Evolutionary conservation across 2,329 filamentous ascomycete genomes (phyloP).

Genomic region (Paracoccidioides lutzii): DNA sequence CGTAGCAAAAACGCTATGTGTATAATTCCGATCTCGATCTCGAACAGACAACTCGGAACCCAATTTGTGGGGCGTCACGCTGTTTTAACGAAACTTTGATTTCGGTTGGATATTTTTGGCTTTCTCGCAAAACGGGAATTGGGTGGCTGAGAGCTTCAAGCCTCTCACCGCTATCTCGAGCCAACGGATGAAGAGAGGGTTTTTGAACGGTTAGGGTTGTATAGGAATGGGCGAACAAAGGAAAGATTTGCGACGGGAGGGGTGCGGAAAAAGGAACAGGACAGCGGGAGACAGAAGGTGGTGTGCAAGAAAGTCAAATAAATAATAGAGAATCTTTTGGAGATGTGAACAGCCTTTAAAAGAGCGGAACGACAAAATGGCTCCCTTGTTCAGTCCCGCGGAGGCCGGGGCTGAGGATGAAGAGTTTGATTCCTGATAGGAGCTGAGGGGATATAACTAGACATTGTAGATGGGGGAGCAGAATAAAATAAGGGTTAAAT

Average conservation of each 20-base stretch:
- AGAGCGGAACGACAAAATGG: constrained; percentile 3
- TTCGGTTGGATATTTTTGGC: too few species aligned
- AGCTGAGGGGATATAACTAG: constrained; percentile 20
- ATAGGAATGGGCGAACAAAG: too few species aligned
- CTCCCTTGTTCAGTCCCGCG: constrained; percentile 32
- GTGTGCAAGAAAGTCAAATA: too few species aligned
- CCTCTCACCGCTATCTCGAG: too few species aligned
- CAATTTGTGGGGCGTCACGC: too few species aligned
- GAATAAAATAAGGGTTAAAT: constrained; percentile 7
- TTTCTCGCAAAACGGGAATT: too few species aligned
- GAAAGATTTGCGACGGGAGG: too few species aligned
- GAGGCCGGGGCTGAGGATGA: constrained; percentile 26
- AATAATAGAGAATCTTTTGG: too few species aligned
- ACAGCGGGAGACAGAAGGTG: not conserved
- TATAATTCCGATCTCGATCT: constrained; percentile 12
- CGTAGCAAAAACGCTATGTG: not conserved
- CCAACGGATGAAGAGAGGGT: too few species aligned
- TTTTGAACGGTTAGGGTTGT: too few species aligned
- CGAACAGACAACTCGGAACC: constrained; percentile 11
- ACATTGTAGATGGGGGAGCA: constrained; percentile 24
- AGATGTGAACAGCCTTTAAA: not conserved
- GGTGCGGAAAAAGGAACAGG: not conserved
- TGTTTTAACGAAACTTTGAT: too few species aligned
- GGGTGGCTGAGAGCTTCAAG: too few species aligned
- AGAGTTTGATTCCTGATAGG: constrained; percentile 19